Base-by-base conservation (phyloP, 306 rosid genomes). In the Vicia sativa region DNA sequence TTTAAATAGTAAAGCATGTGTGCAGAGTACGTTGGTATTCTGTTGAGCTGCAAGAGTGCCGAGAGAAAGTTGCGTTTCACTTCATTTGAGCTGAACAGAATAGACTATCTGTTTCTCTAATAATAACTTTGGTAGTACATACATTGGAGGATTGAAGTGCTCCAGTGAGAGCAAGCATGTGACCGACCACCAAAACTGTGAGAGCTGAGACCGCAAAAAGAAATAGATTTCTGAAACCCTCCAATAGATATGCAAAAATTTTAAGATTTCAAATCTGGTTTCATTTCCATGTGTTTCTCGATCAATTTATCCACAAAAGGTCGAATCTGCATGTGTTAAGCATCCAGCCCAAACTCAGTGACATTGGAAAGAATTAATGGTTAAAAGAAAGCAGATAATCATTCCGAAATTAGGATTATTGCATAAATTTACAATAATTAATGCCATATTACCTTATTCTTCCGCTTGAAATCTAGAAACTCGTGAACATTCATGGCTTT, bases 381-480 rank as follows among this genome's bases (percentile, higher is more conserved):
- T 48, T 26, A 71, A 76, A 61, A 41, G 66, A 56, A 58, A 62
- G 50, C 68, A 78, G 68, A 37, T 74, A 74, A 59, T 28, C 49
- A 44, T 65, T 26, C 50, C 57, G 56, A 70, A 41, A 66, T 21
- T 45, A 45, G 19, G 52, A 45, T 45, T 14, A 5, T 14, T 45
- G 52, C 52, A 45, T 9, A 45, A 45, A 45, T 13, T 45, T 45
- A 14, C 52, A 45, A 6, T 45, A 45, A 44, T 6, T 45, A 45
- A 45, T 14, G 52, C 19, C 52, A 45, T n/a, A 56, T 62, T 68
- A 93, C 98, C 98, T 93, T 93, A 68, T 90, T 93, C 84, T 84
- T 88, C 63, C 98, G 93, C 76, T 86, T 93, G 71, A 81, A 90
- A 85, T 93, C 98, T 82, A 93, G 96, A 84, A 92, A 92, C 81